Percentiles rank a stretch among this genome's conserved stretches.
phyloP scores from a whole-genome alignment of 2,329 filamentous ascomycete species.

The Mollisiaceae sp. region DNA sequence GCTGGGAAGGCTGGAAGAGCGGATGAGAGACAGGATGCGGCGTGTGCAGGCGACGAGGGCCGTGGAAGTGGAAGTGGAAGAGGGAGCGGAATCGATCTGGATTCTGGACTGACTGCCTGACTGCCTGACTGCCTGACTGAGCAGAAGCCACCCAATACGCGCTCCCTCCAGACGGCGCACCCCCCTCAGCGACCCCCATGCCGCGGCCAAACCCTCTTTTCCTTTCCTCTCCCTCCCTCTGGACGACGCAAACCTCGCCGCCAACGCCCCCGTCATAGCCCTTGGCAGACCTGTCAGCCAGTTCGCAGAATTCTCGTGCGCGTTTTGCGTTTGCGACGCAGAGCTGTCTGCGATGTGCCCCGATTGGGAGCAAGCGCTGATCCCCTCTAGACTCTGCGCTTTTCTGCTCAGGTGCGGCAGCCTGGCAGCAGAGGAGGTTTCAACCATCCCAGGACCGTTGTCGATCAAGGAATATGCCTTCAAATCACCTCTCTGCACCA shows the following conservation, averaged over 20 bases:
- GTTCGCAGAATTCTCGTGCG: slow-evolving; percentile 11
- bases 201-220: neutral
- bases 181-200: neutral
- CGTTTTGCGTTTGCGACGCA: neutral
- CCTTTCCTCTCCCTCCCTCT: no score
- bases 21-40: no score
- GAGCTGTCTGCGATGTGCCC: slow-evolving; percentile 1
- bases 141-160: no score
- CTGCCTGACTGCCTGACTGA: no score
- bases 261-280: neutral
- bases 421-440: neutral
- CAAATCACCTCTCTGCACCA: slow-evolving; percentile 5
- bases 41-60: no score
- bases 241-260: slow-evolving; percentile 1
- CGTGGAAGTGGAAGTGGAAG: no score
- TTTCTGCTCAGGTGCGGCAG: neutral
- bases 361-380: slow-evolving; percentile 15
- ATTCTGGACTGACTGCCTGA: no score
- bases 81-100: no score
- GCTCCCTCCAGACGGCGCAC: no score
- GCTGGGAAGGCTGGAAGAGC: no score
- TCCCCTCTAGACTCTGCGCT: neutral
- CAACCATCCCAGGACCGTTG: slow-evolving; percentile 11
- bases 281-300: neutral
- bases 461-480: slow-evolving; percentile 22